Evolutionary conservation across 176 grass and related monocot species (phyloP).

Genomic region (Ensete glaucum): DNA sequence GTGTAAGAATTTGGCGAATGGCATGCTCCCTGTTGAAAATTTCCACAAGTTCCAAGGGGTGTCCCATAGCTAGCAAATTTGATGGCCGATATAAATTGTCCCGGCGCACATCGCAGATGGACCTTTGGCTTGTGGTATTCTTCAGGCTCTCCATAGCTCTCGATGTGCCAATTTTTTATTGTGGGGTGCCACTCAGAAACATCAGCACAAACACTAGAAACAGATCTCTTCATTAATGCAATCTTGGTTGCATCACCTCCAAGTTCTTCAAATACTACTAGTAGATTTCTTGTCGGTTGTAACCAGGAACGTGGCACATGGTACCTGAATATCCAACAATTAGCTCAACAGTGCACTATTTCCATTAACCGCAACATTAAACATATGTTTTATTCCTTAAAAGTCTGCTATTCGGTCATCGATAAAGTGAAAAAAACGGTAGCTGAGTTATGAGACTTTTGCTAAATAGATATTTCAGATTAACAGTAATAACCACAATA

Average conservation of each 20-base stretch:
- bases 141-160: conserved; percentile 44
- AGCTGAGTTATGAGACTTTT: no score
- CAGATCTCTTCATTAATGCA: conserved; percentile 57
- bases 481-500: no score
- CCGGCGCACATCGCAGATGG: conserved; percentile 55
- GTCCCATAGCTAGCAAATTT: conserved; percentile 97
- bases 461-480: no score
- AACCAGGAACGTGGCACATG: conserved; percentile 93
- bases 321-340: conserved; percentile 43
- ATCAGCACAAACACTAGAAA: conserved; percentile 83
- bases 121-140: conserved; percentile 49
- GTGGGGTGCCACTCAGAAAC: conserved; percentile 81
- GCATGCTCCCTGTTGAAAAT: conserved; percentile 70
- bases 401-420: no score
- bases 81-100: conserved; percentile 77
- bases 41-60: conserved; percentile 77
- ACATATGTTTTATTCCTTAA: no score
- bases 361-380: not conserved
- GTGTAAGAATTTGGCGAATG: conserved; percentile 56
- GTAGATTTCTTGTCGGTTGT: conserved; percentile 60
- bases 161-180: conserved; percentile 81
- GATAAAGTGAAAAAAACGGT: no score
- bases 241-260: conserved; percentile 79
- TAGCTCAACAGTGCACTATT: not conserved
- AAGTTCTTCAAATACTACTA: conserved; percentile 93